These are phyloP conservation scores for Sphagnum contortum DNA, from an alignment of 225 moss, liverwort and hornwort genomes.

Conservation along the genomic window DNA sequence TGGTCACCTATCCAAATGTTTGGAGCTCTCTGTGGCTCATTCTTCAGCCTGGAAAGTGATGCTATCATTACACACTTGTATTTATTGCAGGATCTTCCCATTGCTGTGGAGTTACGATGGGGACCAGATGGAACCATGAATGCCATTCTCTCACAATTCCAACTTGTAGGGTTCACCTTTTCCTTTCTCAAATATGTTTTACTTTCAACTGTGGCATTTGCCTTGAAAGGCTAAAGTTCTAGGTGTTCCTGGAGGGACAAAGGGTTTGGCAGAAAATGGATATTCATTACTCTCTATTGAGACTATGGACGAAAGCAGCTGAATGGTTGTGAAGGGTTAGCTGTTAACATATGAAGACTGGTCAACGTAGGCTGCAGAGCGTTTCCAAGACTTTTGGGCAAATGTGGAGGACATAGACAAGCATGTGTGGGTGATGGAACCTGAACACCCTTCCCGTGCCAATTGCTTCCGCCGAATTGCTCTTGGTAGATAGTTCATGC, in stretches of 20 bases:
- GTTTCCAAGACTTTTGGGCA: slow-evolving; percentile 77
- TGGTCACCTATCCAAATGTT: too few species aligned
- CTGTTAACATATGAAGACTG: too few species aligned
- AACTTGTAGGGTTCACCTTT: slow-evolving; percentile 20
- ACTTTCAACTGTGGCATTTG: too few species aligned
- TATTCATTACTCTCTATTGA: too few species aligned
- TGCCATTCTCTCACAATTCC: slow-evolving; percentile 55
- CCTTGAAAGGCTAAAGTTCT: too few species aligned
- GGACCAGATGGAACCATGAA: slow-evolving; percentile 44
- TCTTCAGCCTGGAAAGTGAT: slow-evolving; percentile 5
- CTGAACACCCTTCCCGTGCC: slow-evolving; percentile 79
- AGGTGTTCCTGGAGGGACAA: too few species aligned
- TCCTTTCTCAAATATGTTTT: too few species aligned
- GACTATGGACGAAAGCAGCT: too few species aligned
- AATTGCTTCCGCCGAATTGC: slow-evolving; percentile 80
- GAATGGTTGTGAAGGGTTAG: too few species aligned
- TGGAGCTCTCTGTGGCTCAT: too few species aligned
- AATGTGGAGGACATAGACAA: slow-evolving; percentile 89
- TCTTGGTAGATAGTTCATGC: slow-evolving; percentile 36
- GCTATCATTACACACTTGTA: slow-evolving; percentile 6
- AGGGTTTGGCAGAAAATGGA: too few species aligned
- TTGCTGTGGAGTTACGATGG: slow-evolving; percentile 60
- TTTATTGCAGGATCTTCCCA: slow-evolving; percentile 58
- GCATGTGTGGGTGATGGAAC: slow-evolving; percentile 88
- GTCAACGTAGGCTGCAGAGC: slow-evolving; percentile 43